Percentiles rank a stretch among this genome's conserved stretches.
phyloP scores from a whole-genome alignment of 441 rosid genomes.

The Arabidopsis hybrid region DNA sequence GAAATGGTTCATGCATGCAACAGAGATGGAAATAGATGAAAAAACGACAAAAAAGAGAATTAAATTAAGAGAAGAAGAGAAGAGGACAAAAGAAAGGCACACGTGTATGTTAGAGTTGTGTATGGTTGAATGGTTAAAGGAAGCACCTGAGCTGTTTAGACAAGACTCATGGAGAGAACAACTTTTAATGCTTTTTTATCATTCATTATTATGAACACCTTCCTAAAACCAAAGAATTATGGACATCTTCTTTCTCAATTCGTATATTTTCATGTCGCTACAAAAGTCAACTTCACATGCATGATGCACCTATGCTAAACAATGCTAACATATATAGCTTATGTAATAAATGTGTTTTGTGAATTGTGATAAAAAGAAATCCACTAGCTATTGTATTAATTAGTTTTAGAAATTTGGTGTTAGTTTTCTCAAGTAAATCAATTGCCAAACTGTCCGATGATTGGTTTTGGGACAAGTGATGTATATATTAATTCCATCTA shows the following conservation, averaged over 20 bases:
- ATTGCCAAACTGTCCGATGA: background rate
- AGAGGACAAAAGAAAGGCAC: slow-evolving; percentile 35
- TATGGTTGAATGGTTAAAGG: slow-evolving; percentile 42
- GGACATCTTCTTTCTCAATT: background rate
- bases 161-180: slow-evolving; percentile 48
- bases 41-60: slow-evolving; percentile 41
- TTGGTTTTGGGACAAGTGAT: background rate
- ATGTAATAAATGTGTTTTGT: slow-evolving; percentile 15
- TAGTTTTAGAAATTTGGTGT: background rate
- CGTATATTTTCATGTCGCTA: background rate
- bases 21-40: slow-evolving; percentile 5
- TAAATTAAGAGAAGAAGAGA: slow-evolving; percentile 8
- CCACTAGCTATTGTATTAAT: background rate
- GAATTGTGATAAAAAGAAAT: background rate
- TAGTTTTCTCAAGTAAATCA: background rate
- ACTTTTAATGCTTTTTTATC: slow-evolving; percentile 28
- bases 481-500: background rate
- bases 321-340: background rate
- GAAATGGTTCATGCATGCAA: slow-evolving; percentile 18
- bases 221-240: too few relatives aligned
- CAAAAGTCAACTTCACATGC: slow-evolving; percentile 41
- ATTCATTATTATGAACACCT: background rate
- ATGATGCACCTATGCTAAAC: slow-evolving; percentile 11
- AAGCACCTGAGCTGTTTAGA: slow-evolving; percentile 50
- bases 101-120: slow-evolving; percentile 48